Percentiles rank a stretch among this genome's conserved stretches.
Conservation (phyloP, 768 basidiomycete genomes). For the Cubamyces lactineus region DNA sequence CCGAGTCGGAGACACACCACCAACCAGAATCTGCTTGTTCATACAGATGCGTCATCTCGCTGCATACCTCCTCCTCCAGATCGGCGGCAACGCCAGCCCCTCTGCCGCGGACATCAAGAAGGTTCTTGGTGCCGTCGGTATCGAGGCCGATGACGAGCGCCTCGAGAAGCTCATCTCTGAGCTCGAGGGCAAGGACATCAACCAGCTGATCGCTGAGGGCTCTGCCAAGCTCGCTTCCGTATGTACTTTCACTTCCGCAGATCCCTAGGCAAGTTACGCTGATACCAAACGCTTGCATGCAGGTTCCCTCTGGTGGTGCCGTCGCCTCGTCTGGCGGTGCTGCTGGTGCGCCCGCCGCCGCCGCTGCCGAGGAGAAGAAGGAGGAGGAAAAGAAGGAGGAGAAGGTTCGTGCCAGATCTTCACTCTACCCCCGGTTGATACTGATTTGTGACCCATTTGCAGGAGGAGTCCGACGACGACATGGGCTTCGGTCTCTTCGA, state of each 20-base stretch:
- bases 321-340: slow-evolving; percentile 60
- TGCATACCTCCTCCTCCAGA: slow-evolving; percentile 95
- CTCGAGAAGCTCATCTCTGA: slow-evolving; percentile 85
- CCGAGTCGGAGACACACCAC: not conserved
- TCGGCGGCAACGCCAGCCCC: slow-evolving; percentile 89
- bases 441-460: slow-evolving; percentile 9
- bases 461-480: slow-evolving; percentile 97
- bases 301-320: slow-evolving; percentile 93
- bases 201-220: slow-evolving; percentile 89
- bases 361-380: slow-evolving; percentile 74
- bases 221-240: slow-evolving; percentile 94
- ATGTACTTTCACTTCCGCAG: slow-evolving; percentile 33
- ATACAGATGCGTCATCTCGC: slow-evolving; percentile 88
- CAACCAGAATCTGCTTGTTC: not conserved
- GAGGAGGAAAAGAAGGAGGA: slow-evolving; percentile 89
- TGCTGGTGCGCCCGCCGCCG: slow-evolving; percentile 61
- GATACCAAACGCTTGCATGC: slow-evolving; percentile 1
- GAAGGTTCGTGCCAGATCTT: slow-evolving; percentile 56
- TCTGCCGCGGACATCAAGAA: slow-evolving; percentile 86
- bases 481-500: slow-evolving; percentile 99
- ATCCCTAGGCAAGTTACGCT: slow-evolving; percentile 1
- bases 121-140: slow-evolving; percentile 82
- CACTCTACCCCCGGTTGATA: not conserved
- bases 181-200: slow-evolving; percentile 87
- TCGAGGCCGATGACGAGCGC: slow-evolving; percentile 84